Conservation (phyloP, 345 rosid species). For the Syzygium aqueum region DNA sequence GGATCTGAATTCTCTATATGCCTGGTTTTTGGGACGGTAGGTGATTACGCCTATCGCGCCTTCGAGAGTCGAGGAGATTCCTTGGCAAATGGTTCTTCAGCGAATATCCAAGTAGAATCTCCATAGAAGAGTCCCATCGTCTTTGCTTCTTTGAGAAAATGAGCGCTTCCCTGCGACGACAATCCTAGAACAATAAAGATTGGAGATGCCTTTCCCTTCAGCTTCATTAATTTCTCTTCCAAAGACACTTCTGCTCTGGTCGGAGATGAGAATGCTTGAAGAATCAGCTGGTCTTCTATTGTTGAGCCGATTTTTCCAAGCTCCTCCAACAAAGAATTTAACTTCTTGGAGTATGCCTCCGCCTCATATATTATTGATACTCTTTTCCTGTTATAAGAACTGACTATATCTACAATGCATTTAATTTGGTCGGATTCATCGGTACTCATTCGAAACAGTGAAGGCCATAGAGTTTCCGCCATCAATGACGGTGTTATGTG, state of each 20-base stretch:
- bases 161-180: constrained; percentile 14
- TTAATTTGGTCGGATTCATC: constrained; percentile 21
- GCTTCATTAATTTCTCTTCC: constrained; percentile 21
- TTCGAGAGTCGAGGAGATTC: constrained; percentile 23
- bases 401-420: constrained; percentile 26
- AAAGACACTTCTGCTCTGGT: constrained; percentile 4
- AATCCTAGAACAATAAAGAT: constrained; percentile 35
- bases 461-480: background rate
- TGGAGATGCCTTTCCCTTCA: constrained; percentile 12
- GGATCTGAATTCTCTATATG: constrained; percentile 8
- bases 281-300: constrained; percentile 27
- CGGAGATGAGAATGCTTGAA: constrained; percentile 27
- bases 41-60: constrained; percentile 32
- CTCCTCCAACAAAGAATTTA: constrained; percentile 15
- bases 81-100: background rate
- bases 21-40: constrained; percentile 2
- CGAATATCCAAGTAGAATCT: constrained; percentile 37
- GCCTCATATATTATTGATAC: constrained; percentile 36
- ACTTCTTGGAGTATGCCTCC: constrained; percentile 3
- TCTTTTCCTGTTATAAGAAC: constrained; percentile 25
- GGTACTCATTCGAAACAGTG: constrained; percentile 12
- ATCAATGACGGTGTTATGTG: constrained; percentile 25
- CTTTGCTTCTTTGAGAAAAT: constrained; percentile 28
- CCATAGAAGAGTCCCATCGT: constrained; percentile 20
- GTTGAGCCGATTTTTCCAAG: constrained; percentile 19